phyloP scores from a whole-genome alignment of 148 eudicot species.

The Rhododendron ferrugineum region DNA sequence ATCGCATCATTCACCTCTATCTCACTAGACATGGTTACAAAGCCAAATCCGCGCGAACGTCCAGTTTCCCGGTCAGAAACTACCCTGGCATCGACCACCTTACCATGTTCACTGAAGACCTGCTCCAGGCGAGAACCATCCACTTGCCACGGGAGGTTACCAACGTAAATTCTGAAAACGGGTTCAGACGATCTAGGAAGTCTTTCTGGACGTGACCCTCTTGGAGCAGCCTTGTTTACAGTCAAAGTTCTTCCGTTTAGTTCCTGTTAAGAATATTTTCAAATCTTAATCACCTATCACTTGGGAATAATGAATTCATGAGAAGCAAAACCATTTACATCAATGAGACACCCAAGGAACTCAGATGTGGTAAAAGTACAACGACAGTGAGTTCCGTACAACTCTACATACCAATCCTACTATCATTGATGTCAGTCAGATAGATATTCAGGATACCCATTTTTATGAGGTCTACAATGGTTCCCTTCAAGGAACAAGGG shows the following conservation, averaged over 20 bases:
- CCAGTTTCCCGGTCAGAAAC: slow-evolving; percentile 68
- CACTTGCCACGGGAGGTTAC: slow-evolving; percentile 81
- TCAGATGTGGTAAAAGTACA: not conserved
- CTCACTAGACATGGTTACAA: slow-evolving; percentile 74
- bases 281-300: not conserved
- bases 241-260: slow-evolving; percentile 53
- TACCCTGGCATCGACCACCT: slow-evolving; percentile 53
- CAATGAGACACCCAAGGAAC: not conserved
- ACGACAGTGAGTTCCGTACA: not conserved
- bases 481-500: not conserved
- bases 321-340: not conserved
- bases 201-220: slow-evolving; percentile 74
- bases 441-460: not conserved
- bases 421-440: not conserved
- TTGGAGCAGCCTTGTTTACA: slow-evolving; percentile 88
- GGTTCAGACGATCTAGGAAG: slow-evolving; percentile 41
- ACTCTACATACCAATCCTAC: not conserved
- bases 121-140: slow-evolving; percentile 60
- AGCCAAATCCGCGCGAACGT: slow-evolving; percentile 84
- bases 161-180: slow-evolving; percentile 60
- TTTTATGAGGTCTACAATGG: not conserved
- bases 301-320: not conserved
- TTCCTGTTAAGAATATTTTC: slow-evolving; percentile 38
- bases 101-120: slow-evolving; percentile 66
- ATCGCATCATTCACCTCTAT: slow-evolving; percentile 69